Base-by-base conservation (phyloP, 176 grass and related monocot species). In the Rhipidocladum racemiflorum region DNA sequence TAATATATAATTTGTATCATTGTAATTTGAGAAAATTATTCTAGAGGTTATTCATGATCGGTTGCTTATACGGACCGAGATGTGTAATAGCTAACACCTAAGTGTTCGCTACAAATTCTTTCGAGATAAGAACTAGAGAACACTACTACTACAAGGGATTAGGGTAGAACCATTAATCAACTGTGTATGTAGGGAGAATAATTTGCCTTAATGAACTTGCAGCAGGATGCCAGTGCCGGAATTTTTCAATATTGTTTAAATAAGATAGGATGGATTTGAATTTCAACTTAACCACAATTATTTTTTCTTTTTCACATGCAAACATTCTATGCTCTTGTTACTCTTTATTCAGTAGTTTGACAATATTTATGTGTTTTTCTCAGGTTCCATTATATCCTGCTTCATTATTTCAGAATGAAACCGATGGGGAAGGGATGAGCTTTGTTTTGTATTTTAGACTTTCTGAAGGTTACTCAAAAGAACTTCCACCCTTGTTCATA, bases 371-470 rank as follows among this genome's bases (percentile, higher is more conserved):
- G 53, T 95, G 7, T 57, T n/a, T 20, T 82, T 87, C 48, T 2
- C 85, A 99, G 97, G 67, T 99, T 66, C 97, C 97, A 53, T 61
- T 99, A 17, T 99, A 99, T 87, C 93, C 91, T 9, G 93, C 97
- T 85, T 87, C 97, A 77, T 86, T 99, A 65, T 99, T 99, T 74
- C 97, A 99, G 68, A 95, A 86, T 82, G 97, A 99, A 93, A 91
- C 80, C 5, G 93, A 96, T 78, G 97, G 97, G 16, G 91, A 96
- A 87, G 97, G 97, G 48, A 90, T 99, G 72, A 93, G 89, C 84
- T 88, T 99, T 90, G 97, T 99, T 74, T 91, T 99, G 69, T 99
- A 99, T 89, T 99, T 99, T 89, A 88, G 84, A 77, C 91, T 99
- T 59, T 90, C 92, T 74, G 90, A 99, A 81, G 84, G 68, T 84